A percentile compares a stretch with the other conserved stretches of the same genome.
These are phyloP conservation scores for Thelephora terrestris DNA, from an alignment of 1,284 basidiomycete genomes.

Conservation along the genomic window DNA sequence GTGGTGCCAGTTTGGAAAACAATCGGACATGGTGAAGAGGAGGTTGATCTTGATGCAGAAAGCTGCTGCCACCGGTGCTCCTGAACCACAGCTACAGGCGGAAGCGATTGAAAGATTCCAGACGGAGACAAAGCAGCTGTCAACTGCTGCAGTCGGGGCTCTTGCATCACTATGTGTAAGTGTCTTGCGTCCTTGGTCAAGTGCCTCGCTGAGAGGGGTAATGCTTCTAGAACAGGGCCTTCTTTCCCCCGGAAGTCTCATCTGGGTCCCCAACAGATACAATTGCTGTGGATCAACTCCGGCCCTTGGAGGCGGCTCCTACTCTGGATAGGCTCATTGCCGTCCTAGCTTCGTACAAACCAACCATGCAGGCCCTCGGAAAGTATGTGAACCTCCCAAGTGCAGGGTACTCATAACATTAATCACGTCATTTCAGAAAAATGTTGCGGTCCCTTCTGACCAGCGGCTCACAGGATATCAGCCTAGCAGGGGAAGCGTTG, in stretches of 20 bases:
- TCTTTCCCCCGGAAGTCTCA: conserved; percentile 51
- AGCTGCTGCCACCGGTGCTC: conserved; percentile 46
- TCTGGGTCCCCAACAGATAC: conserved; percentile 55
- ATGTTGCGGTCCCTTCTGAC: conserved; percentile 67
- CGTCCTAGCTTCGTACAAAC: conserved; percentile 52
- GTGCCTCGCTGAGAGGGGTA: background rate
- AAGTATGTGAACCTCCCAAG: conserved; percentile 37
- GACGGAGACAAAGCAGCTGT: conserved; percentile 62
- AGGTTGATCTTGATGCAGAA: conserved; percentile 70
- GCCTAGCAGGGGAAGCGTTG: conserved; percentile 64
- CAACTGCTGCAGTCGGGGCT: conserved; percentile 72
- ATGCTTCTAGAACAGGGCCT: conserved; percentile 54
- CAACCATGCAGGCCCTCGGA: conserved; percentile 39
- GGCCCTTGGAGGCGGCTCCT: conserved; percentile 39
- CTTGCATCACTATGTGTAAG: conserved; percentile 82
- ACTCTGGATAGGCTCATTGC: conserved; percentile 58
- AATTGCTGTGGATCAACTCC: conserved; percentile 31
- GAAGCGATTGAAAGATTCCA: conserved; percentile 62
- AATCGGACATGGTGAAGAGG: conserved; percentile 66
- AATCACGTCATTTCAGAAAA: conserved; percentile 40
- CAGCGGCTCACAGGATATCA: conserved; percentile 46
- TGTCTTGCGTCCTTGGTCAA: conserved; percentile 1
- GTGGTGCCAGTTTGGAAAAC: conserved; percentile 84
- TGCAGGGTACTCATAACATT: conserved; percentile 7
- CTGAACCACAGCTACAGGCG: conserved; percentile 34